A percentile compares a stretch with the other conserved stretches of the same genome.
Evolutionary conservation across 148 eudicot species (phyloP).

Genomic region (Rhododendron williamsianum): DNA sequence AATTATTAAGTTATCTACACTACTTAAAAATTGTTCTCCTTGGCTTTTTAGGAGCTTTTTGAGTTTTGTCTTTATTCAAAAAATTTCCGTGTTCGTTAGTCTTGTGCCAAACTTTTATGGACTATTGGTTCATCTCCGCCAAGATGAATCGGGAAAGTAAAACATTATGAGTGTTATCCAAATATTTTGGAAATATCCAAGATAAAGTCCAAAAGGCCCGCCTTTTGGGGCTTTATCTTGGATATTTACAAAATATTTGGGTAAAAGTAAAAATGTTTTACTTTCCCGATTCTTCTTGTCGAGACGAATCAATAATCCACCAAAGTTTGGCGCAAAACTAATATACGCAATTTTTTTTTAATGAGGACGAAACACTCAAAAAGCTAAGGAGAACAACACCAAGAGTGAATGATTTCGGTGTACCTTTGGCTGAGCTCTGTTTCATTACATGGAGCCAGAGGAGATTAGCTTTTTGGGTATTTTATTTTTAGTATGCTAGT

Average conservation of each 20-base stretch:
- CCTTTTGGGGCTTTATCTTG: too few species aligned
- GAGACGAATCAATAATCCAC: too few species aligned
- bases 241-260: not conserved
- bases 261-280: too few species aligned
- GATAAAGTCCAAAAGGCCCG: too few species aligned
- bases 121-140: not conserved
- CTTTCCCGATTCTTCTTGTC: not conserved
- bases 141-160: not conserved
- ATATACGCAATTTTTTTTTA: not conserved
- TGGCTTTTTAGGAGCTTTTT: not conserved
- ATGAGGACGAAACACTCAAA: not conserved
- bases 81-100: too few species aligned
- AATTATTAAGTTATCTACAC: not conserved
- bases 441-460: not conserved
- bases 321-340: not conserved
- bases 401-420: not conserved
- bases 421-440: not conserved
- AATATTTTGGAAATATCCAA: too few species aligned
- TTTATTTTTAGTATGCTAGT: not conserved
- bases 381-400: not conserved
- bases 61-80: not conserved
- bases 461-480: conserved; percentile 3
- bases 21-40: not conserved
- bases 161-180: not conserved
- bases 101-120: not conserved